Base-by-base conservation (phyloP, 2,329 filamentous ascomycete species). In the Trichoderma harzianum region DNA sequence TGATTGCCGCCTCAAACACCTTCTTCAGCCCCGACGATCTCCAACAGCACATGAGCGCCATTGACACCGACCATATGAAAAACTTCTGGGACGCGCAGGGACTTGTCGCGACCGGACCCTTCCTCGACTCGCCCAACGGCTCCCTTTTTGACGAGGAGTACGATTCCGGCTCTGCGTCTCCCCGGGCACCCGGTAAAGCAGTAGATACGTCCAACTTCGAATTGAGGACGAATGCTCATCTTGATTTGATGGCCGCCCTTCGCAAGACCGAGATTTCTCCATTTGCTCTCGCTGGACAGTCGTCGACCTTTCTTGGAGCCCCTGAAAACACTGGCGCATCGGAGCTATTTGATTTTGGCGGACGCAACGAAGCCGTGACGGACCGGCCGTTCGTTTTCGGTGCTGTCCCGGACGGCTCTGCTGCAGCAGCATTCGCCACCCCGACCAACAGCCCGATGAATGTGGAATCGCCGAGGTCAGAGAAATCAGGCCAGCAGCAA, bases 371-470 rank as follows among this genome's bases (percentile, higher is more conserved):
- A 72, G 82, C 82, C 74, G 83, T 83, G 66, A 84, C 86, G 82
- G 82, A 85, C 67, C 81, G 82, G 60, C 81, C 84, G 62, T 88
- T 90, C 75, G 86, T 89, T 74, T 90, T 91, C 76, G 85, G 87
- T 18, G 88, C 87, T 75, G 86, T 86, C 10, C 86, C 87, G 2
- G 89, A 85, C 75, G 91, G 88, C 73, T 88, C 89, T 7, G 85
- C 83, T 70, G 85, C 83, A 69, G 82, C 80, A 10, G 62, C 76
- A 6, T 85, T 83, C 71, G 85, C 83, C 70, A 82, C 80, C 12
- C 66, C 76, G 16, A 76, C 74, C 39, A 74, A 71, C 12, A 73
- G 72, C 16, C 77, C 74, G 43, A 67, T 73, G 11, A 77, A 82
- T 69, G 83, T 75, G 5, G 76, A 77, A 16, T 82, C 32, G 80